A percentile compares a stretch with the other conserved stretches of the same genome.
Evolutionary conservation across 192 early-diverging fungal species (phyloP).

Genomic region (Rhizoclosmatium sp.): DNA sequence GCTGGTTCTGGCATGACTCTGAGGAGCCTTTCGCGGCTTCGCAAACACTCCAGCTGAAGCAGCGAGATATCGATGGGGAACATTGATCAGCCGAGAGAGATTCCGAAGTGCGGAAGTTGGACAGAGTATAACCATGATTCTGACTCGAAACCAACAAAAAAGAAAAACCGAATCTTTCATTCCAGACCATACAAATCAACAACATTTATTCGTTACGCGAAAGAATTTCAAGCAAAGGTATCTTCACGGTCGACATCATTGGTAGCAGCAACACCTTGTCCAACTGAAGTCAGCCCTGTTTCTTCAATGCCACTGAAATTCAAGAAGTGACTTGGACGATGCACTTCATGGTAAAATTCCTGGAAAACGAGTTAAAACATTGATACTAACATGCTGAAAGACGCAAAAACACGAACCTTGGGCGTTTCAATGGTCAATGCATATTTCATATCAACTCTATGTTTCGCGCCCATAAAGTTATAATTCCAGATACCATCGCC

Average conservation of each 20-base stretch:
- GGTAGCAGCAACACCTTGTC: conserved; percentile 50
- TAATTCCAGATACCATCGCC: conserved; percentile 97
- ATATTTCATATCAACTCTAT: conserved; percentile 93
- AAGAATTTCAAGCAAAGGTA: conserved; percentile 49
- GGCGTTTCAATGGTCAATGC: conserved; percentile 87
- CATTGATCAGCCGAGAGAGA: too few species aligned
- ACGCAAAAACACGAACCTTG: conserved; percentile 52
- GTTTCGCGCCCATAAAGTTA: conserved; percentile 97
- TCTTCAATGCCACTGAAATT: conserved; percentile 73
- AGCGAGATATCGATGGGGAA: too few species aligned
- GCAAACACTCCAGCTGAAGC: too few species aligned
- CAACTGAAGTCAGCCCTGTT: conserved; percentile 44
- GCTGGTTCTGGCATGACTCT: too few species aligned
- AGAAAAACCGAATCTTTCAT: too few species aligned
- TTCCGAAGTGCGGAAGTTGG: too few species aligned
- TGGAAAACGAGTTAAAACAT: conserved; percentile 3
- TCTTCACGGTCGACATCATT: conserved; percentile 58
- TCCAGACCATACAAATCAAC: too few species aligned
- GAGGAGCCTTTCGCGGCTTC: too few species aligned
- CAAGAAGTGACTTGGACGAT: conserved; percentile 95
- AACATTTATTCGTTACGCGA: background rate
- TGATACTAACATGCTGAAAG: conserved; percentile 8
- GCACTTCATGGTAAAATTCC: conserved; percentile 96
- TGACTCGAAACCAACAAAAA: too few species aligned
- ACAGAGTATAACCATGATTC: too few species aligned